phyloP scores from a whole-genome alignment of 371 early-diverging fungal genomes.

The Mortierella polycephala region DNA sequence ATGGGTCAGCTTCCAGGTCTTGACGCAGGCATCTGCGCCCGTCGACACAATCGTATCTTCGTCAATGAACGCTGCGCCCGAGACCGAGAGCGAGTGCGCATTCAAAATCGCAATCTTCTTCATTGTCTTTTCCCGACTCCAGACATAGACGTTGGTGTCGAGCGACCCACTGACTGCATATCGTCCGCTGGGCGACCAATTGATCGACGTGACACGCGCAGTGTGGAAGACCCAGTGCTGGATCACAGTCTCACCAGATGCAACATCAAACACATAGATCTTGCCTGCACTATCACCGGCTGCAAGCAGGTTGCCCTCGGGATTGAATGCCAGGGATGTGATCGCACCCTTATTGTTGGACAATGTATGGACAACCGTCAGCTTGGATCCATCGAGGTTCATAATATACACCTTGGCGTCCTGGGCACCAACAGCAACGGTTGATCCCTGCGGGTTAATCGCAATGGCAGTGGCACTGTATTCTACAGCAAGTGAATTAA shows the following conservation, averaged over 20 bases:
- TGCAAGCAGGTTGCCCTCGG: slow-evolving; percentile 77
- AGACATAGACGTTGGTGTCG: slow-evolving; percentile 92
- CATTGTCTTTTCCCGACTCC: slow-evolving; percentile 85
- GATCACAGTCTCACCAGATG: slow-evolving; percentile 64
- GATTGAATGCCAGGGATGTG: slow-evolving; percentile 82
- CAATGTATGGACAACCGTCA: slow-evolving; percentile 50
- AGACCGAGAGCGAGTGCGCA: slow-evolving; percentile 88
- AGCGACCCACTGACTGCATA: slow-evolving; percentile 86
- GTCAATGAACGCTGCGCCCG: slow-evolving; percentile 75
- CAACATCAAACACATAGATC: slow-evolving; percentile 78
- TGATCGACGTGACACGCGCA: slow-evolving; percentile 82
- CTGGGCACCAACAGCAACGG: slow-evolving; percentile 77
- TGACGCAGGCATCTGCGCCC: slow-evolving; percentile 88
- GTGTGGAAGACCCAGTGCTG: slow-evolving; percentile 92
- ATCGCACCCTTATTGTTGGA: slow-evolving; percentile 72
- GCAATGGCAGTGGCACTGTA: slow-evolving; percentile 70
- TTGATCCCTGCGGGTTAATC: slow-evolving; percentile 64
- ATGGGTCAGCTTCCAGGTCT: slow-evolving; percentile 73
- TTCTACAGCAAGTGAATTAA: slow-evolving; percentile 42
- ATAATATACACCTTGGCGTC: slow-evolving; percentile 62
- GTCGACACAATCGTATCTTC: slow-evolving; percentile 73
- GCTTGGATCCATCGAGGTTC: slow-evolving; percentile 36
- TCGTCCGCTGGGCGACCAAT: slow-evolving; percentile 82
- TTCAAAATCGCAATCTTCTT: slow-evolving; percentile 82
- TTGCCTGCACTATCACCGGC: slow-evolving; percentile 87